Conservation (phyloP, 495 filamentous ascomycete genomes). For the Physcia stellaris region DNA sequence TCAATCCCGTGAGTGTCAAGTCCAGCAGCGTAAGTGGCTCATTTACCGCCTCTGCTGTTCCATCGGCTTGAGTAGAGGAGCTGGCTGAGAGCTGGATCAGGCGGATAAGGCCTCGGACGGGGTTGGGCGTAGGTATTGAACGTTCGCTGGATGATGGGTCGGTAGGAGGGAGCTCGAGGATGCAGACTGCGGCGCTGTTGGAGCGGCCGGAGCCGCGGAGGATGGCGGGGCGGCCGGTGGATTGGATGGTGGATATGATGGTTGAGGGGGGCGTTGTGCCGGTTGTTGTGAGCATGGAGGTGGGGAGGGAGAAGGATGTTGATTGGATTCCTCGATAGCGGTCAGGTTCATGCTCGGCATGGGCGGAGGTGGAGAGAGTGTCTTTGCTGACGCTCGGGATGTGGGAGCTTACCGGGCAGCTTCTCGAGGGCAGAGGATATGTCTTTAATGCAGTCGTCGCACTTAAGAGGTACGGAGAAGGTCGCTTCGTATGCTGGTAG, state of each 20-base stretch:
- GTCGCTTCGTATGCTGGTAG: slow-evolving; percentile 28
- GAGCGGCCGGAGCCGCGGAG: slow-evolving; percentile 75
- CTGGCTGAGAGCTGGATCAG: slow-evolving; percentile 72
- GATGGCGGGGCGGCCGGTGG: slow-evolving; percentile 85
- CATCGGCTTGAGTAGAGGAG: no score
- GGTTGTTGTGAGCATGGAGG: slow-evolving; percentile 33
- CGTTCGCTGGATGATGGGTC: slow-evolving; percentile 67
- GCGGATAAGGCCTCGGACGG: slow-evolving; percentile 61
- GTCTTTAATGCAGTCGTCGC: slow-evolving; percentile 73
- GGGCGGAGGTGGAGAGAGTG: neutral
- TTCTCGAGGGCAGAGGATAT: slow-evolving; percentile 62
- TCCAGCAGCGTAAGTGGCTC: slow-evolving; percentile 76
- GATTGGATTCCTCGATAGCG: slow-evolving; percentile 33
- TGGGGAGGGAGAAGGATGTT: slow-evolving; percentile 33
- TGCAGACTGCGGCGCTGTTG: slow-evolving; percentile 64
- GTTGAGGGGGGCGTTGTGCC: slow-evolving; percentile 65
- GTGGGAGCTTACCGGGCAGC: slow-evolving; percentile 42
- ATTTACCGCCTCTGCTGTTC: no score
- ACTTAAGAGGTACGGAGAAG: slow-evolving; percentile 89
- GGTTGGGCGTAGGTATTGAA: slow-evolving; percentile 40
- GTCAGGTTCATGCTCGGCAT: neutral
- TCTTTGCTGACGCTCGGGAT: neutral
- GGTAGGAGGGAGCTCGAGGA: slow-evolving; percentile 62
- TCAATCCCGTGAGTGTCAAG: slow-evolving; percentile 73
- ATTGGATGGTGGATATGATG: slow-evolving; percentile 78